Evolutionary conservation across 805 yeast species (phyloP), one percentile per base, ranked within the genome.

Genomic region (Ogataea henricii): DNA sequence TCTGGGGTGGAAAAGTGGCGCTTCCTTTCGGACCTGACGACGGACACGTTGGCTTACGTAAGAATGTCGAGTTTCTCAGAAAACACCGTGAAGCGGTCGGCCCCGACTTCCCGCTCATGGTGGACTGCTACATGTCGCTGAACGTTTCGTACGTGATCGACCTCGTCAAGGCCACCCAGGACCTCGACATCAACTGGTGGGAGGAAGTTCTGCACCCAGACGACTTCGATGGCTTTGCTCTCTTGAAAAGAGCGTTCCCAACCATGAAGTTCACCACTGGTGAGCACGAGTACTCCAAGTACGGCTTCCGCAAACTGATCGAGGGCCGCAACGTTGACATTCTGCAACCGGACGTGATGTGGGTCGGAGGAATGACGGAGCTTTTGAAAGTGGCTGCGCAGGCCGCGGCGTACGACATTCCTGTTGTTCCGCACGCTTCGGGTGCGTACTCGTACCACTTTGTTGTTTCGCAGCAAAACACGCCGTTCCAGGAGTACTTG

Each of bases 1-100:
- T 76, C 67, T 74, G 78, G 77, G 79, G 79, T 51, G 79, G 77
- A 37, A 76, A 76, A 55, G 80, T 76, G 40, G 76, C 79, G 1
- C 67, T 76, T 39, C 80, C 80, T 38, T 73, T 63, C 52, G 76
- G 79, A 17, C 78, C 80, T 13, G 78, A 71, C 55, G 79, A 76
- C 57, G 80, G 79, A n/a, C 72, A 66, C 52, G 67, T 51, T 44
- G 79, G 80, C 16, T 60, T 76, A 40, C 58, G 63, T 43, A 74
- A 74, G 60, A 75, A 76, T 47, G 72, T 75, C 52, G 76, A 69
- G 52, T 75, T 74, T 55, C 63, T 76, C 38, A 62, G 60, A 22
- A 66, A 70, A 47, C 78, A 75, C 55, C 67, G 81, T 43, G 66
- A 72, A 43, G 49, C 69, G 1, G 76, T 76, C 39, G 81, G 81